Evolutionary conservation across 768 basidiomycete species (phyloP).

Genomic region (Mycena crocata): DNA sequence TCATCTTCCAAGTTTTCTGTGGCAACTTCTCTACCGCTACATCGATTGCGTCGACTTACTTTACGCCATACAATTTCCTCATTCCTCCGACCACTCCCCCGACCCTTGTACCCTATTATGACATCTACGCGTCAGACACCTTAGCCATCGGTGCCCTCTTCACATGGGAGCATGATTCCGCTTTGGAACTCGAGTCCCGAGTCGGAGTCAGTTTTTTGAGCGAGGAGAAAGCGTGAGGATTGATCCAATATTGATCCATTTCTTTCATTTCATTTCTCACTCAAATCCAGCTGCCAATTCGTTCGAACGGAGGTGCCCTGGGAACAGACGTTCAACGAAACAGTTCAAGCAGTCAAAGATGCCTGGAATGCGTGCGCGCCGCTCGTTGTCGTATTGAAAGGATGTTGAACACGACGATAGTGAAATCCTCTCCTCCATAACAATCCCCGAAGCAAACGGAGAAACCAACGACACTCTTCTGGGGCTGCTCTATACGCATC

Average conservation of each 20-base stretch:
- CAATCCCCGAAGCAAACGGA: conserved; percentile 8
- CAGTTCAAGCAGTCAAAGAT: conserved; percentile 7
- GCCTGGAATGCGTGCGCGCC: conserved; percentile 1
- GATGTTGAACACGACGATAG: background rate
- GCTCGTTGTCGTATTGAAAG: background rate
- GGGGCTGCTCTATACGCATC: conserved; percentile 13
- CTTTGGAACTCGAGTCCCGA: conserved; percentile 2
- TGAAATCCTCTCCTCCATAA: conserved; percentile 9
- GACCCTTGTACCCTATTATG: background rate
- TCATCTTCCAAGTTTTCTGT: conserved; percentile 1
- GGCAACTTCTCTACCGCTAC: conserved; percentile 9
- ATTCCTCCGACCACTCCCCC: conserved; percentile 1
- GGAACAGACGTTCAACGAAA: conserved; percentile 12
- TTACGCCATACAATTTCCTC: conserved; percentile 14
- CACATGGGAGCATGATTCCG: conserved; percentile 9
- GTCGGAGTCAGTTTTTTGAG: conserved; percentile 15
- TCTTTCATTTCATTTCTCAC: background rate
- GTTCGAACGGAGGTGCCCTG: conserved; percentile 9
- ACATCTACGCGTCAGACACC: conserved; percentile 10
- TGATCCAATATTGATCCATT: background rate
- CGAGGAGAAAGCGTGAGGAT: conserved; percentile 8
- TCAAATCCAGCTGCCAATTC: conserved; percentile 6
- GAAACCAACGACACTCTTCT: conserved; percentile 3
- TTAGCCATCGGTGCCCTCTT: conserved; percentile 6
- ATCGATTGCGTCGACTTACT: conserved; percentile 2